Evolutionary conservation across 805 yeast genomes (phyloP).

Genomic region (Grigorovia humatica): DNA sequence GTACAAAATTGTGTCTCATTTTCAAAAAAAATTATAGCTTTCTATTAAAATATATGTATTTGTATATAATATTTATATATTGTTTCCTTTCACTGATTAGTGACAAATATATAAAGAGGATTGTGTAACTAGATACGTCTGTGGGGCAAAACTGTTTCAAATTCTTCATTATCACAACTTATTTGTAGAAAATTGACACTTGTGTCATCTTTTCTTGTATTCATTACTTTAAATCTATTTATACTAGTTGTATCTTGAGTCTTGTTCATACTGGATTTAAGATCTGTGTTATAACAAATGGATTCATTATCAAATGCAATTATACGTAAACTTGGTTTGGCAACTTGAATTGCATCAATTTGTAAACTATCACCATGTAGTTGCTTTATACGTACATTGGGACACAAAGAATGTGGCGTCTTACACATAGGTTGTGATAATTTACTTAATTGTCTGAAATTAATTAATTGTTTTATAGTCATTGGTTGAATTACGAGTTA

Average conservation of each 20-base stretch:
- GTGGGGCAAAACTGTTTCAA: background rate
- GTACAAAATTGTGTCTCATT: no score
- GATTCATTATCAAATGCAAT: background rate
- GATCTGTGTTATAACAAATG: background rate
- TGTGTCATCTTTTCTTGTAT: background rate
- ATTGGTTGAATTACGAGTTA: background rate
- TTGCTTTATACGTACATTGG: background rate
- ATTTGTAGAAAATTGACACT: background rate
- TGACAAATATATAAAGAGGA: no score
- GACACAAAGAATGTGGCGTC: background rate
- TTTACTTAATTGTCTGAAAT: background rate
- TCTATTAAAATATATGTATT: no score
- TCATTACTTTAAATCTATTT: no score
- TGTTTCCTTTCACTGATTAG: no score
- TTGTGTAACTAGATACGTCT: background rate
- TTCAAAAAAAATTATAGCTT: no score
- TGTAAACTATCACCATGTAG: background rate
- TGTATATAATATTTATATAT: no score
- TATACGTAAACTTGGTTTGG: background rate
- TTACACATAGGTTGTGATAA: background rate
- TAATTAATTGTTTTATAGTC: background rate
- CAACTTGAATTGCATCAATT: background rate
- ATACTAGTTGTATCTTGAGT: background rate
- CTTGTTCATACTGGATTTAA: background rate
- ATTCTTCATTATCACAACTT: background rate